Conservation (phyloP, 805 yeast genomes). For the Nakazawaea siamensis region DNA sequence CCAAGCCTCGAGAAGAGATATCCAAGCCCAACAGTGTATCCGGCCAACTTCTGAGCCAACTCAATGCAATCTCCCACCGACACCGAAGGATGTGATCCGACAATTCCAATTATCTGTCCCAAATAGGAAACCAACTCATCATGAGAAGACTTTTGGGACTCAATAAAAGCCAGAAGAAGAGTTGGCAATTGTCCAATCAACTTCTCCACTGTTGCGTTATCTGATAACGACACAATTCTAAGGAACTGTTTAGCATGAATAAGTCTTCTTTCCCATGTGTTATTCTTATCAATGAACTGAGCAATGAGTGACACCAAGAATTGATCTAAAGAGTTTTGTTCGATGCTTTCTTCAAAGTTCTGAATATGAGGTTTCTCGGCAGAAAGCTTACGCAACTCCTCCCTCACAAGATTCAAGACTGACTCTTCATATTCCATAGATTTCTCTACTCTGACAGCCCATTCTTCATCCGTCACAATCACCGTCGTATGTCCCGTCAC, state of each 20-base stretch:
- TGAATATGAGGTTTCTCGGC: conserved; percentile 10
- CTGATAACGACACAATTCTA: conserved; percentile 20
- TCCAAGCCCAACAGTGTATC: conserved; percentile 24
- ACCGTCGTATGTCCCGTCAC: conserved; percentile 42
- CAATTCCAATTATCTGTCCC: conserved; percentile 13
- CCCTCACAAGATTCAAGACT: conserved; percentile 28
- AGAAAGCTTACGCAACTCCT: conserved; percentile 12
- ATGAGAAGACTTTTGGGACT: conserved; percentile 14
- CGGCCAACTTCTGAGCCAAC: conserved; percentile 10
- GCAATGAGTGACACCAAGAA: too few species aligned
- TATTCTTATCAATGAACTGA: too few species aligned
- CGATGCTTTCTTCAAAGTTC: conserved; percentile 5
- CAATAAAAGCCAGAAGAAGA: conserved; percentile 11
- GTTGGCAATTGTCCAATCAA: conserved; percentile 12
- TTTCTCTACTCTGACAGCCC: conserved; percentile 62
- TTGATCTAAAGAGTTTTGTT: conserved; percentile 12
- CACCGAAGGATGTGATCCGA: conserved; percentile 30
- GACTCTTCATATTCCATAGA: conserved; percentile 54
- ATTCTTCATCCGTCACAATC: conserved; percentile 61
- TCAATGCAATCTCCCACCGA: conserved; percentile 11
- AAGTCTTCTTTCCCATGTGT: conserved; percentile 4
- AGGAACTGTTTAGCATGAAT: conserved; percentile 15
- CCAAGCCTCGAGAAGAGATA: conserved; percentile 39
- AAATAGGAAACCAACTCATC: conserved; percentile 15
- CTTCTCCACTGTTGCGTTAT: conserved; percentile 12